Percentiles rank a stretch among this genome's conserved stretches.
These are phyloP conservation scores for Entoloma clypeatum DNA, from an alignment of 1,284 basidiomycete genomes.

Conservation along the genomic window DNA sequence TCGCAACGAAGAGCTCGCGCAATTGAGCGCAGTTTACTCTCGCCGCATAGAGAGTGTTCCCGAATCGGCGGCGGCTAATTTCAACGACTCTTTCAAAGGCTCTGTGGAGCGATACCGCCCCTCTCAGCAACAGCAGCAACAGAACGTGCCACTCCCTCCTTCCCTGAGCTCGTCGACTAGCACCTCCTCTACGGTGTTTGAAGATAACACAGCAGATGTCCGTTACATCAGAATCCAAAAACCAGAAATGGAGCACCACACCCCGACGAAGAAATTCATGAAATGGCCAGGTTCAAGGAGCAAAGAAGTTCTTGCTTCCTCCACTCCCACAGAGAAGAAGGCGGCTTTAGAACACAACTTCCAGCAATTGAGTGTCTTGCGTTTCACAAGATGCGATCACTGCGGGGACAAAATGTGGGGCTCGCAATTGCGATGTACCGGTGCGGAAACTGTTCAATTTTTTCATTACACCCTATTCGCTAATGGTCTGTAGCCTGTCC, in stretches of 20 bases:
- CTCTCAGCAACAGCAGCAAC: slow-evolving; percentile 21
- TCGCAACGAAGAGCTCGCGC: slow-evolving; percentile 89
- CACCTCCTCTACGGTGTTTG: slow-evolving; percentile 34
- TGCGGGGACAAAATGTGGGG: slow-evolving; percentile 99
- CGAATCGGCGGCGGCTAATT: slow-evolving; percentile 33
- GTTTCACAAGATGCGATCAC: slow-evolving; percentile 90
- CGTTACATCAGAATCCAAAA: slow-evolving; percentile 32
- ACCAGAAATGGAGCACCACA: slow-evolving; percentile 34
- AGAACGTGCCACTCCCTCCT: slow-evolving; percentile 22
- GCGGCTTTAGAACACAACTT: slow-evolving; percentile 73
- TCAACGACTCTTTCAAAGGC: slow-evolving; percentile 21
- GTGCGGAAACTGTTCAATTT: slow-evolving; percentile 45
- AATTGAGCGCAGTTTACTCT: slow-evolving; percentile 77
- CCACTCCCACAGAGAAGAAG: slow-evolving; percentile 35
- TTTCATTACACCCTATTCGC: too few species aligned
- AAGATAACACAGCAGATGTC: slow-evolving; percentile 31
- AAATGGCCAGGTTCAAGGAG: slow-evolving; percentile 61
- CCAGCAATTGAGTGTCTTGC: slow-evolving; percentile 84
- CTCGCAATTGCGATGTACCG: slow-evolving; percentile 83
- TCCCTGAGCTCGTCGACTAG: slow-evolving; percentile 35
- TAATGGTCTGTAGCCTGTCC: slow-evolving; percentile 50
- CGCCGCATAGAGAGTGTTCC: slow-evolving; percentile 64
- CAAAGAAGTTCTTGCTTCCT: slow-evolving; percentile 32
- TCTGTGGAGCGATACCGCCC: slow-evolving; percentile 26
- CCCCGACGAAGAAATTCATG: slow-evolving; percentile 52